Percentiles rank a stretch among this genome's conserved stretches.
Conservation (phyloP, 2,329 filamentous ascomycete genomes). For the Chaetomiaceae sp. region DNA sequence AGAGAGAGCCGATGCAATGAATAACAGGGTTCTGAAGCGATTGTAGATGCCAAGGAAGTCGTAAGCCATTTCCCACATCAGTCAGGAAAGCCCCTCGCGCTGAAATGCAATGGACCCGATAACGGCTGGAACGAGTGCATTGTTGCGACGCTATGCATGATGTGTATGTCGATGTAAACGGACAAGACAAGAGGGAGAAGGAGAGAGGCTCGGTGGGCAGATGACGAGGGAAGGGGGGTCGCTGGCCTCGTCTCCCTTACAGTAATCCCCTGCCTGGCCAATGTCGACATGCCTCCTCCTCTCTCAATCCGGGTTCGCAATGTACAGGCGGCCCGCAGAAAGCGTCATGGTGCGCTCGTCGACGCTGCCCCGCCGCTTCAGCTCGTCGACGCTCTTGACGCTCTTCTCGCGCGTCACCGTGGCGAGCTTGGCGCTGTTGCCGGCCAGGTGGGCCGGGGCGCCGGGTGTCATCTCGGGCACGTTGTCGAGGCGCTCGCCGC, state of each 20-base stretch:
- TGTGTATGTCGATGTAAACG: too few relatives aligned
- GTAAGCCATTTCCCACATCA: not conserved
- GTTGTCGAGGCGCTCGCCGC: conserved; percentile 54
- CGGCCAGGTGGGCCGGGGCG: conserved; percentile 44
- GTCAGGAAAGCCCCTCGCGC: not conserved
- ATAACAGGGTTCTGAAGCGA: conserved; percentile 2
- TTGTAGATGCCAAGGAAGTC: conserved; percentile 5
- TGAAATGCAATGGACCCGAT: not conserved
- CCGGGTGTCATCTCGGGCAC: conserved; percentile 46
- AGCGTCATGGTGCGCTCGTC: conserved; percentile 77
- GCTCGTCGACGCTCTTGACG: conserved; percentile 61
- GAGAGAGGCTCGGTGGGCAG: too few relatives aligned
- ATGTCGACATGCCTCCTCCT: too few relatives aligned
- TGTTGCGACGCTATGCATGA: not conserved
- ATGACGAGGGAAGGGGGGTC: not conserved
- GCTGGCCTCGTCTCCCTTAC: conserved; percentile 1
- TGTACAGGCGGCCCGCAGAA: conserved; percentile 66
- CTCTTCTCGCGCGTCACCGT: conserved; percentile 58
- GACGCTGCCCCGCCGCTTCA: conserved; percentile 71
- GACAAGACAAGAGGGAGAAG: too few relatives aligned
- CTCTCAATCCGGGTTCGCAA: conserved; percentile 71
- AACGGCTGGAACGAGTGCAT: not conserved
- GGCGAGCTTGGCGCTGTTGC: conserved; percentile 53
- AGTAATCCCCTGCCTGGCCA: not conserved
- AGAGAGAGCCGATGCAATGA: not conserved